Evolutionary conservation across 306 rosid species (phyloP).

Genomic region (Astragalus glycyphyllos): DNA sequence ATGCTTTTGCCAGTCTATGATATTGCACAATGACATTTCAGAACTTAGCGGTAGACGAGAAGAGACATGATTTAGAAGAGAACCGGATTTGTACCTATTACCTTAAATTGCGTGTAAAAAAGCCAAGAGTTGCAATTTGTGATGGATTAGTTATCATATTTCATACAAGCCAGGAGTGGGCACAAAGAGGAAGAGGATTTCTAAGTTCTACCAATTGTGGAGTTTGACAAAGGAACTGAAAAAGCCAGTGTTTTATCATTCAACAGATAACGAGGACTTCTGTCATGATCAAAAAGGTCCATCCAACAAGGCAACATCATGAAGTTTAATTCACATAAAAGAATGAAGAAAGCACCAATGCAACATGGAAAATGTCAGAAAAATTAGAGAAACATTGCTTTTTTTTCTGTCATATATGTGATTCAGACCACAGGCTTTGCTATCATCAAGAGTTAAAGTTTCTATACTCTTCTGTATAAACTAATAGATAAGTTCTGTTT

Average conservation of each 20-base stretch:
- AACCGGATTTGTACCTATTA: too few species aligned
- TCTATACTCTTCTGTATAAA: too few species aligned
- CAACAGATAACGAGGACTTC: neutral
- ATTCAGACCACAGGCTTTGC: neutral
- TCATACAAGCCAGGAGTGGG: constrained; percentile 9
- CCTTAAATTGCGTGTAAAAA: neutral
- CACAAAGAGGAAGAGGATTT: neutral
- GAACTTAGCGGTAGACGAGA: too few species aligned
- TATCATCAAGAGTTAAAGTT: neutral
- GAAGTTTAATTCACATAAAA: neutral
- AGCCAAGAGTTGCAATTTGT: neutral
- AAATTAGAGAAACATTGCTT: neutral
- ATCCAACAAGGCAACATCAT: neutral
- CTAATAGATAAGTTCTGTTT: neutral
- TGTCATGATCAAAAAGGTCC: neutral
- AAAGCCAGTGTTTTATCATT: neutral
- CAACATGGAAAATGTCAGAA: neutral
- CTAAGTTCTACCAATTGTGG: neutral
- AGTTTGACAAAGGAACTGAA: neutral
- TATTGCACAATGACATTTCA: too few species aligned
- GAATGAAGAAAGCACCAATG: neutral
- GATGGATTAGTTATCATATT: constrained; percentile 2
- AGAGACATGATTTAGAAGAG: too few species aligned
- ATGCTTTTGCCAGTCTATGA: too few species aligned
- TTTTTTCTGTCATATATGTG: neutral